These are phyloP conservation scores for Geotrichum siamense DNA, from an alignment of 1,139 yeast species.

Conservation along the genomic window DNA sequence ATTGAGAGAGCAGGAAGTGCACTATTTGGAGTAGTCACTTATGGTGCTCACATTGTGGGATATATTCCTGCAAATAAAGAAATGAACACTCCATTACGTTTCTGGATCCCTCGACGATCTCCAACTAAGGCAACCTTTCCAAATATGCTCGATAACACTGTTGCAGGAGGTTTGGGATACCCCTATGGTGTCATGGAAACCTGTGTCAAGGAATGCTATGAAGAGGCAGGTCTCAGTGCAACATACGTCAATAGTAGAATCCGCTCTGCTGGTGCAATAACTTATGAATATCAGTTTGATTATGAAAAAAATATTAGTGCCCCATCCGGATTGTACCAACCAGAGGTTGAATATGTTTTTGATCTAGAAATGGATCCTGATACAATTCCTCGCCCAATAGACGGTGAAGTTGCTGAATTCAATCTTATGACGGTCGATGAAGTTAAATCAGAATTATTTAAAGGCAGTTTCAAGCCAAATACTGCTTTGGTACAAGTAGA, in stretches of 20 bases:
- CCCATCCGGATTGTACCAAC: slow-evolving; percentile 54
- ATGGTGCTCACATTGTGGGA: slow-evolving; percentile 85
- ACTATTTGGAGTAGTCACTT: slow-evolving; percentile 75
- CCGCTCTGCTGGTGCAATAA: slow-evolving; percentile 55
- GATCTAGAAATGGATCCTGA: slow-evolving; percentile 55
- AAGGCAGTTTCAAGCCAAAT: slow-evolving; percentile 76
- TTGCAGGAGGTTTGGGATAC: slow-evolving; percentile 90
- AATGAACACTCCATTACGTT: slow-evolving; percentile 40
- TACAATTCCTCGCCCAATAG: slow-evolving; percentile 51
- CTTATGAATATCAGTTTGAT: slow-evolving; percentile 48
- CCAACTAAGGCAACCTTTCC: slow-evolving; percentile 79
- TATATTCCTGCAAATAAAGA: slow-evolving; percentile 45
- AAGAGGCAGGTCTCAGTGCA: slow-evolving; percentile 75
- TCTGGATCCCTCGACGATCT: slow-evolving; percentile 87
- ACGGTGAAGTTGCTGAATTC: slow-evolving; percentile 18
- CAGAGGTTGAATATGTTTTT: slow-evolving; percentile 77
- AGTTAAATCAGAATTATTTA: slow-evolving; percentile 42
- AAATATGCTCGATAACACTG: slow-evolving; percentile 82
- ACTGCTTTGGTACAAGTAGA: slow-evolving; percentile 76
- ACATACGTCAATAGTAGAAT: slow-evolving; percentile 44
- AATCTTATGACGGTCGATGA: slow-evolving; percentile 36
- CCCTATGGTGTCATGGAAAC: slow-evolving; percentile 75
- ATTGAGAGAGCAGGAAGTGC: slow-evolving; percentile 80
- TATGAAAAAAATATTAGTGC: slow-evolving; percentile 5
- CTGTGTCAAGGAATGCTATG: slow-evolving; percentile 73